Percentiles rank a stretch among this genome's conserved stretches.
These are phyloP conservation scores for Leccinum obscurum DNA, from an alignment of 768 basidiomycete genomes.

Conservation along the genomic window DNA sequence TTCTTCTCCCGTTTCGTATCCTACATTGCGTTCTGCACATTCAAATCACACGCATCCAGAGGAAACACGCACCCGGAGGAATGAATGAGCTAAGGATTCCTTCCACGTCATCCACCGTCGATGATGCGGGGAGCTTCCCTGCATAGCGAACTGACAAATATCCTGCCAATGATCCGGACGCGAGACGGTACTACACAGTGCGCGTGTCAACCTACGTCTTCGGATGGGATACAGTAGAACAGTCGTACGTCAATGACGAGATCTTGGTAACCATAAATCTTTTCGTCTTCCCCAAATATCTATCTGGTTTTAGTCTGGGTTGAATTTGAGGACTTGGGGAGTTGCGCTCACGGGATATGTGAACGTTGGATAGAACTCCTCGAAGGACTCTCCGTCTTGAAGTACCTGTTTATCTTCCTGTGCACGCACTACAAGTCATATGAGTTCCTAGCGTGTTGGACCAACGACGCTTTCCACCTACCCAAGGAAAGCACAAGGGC, in stretches of 20 bases:
- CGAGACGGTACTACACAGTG: constrained; percentile 64
- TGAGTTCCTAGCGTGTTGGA: constrained; percentile 3
- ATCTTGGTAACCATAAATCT: constrained; percentile 90
- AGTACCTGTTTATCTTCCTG: constrained; percentile 60
- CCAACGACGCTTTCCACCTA: constrained; percentile 30
- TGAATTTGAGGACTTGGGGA: neutral
- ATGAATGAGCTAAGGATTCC: constrained; percentile 75
- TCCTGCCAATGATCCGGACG: constrained; percentile 83
- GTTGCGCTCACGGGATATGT: constrained; percentile 84
- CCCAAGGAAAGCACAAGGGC: constrained; percentile 76
- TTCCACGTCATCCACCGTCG: constrained; percentile 86
- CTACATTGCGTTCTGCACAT: constrained; percentile 35
- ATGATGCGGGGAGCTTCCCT: constrained; percentile 60
- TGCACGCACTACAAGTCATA: constrained; percentile 57
- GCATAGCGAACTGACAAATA: constrained; percentile 71
- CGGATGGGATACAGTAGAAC: neutral
- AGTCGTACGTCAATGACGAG: constrained; percentile 75
- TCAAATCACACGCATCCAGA: constrained; percentile 1
- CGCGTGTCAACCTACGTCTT: constrained; percentile 3
- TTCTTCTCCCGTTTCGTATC: constrained; percentile 66
- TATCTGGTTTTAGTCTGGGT: constrained; percentile 29
- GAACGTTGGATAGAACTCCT: constrained; percentile 81
- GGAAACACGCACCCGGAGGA: constrained; percentile 52
- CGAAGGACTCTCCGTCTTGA: constrained; percentile 56
- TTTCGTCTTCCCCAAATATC: constrained; percentile 97